Evolutionary conservation across 257 asterid species (phyloP), one percentile per base, ranked within the genome.

Genomic region (Capsicum rhomboideum): DNA sequence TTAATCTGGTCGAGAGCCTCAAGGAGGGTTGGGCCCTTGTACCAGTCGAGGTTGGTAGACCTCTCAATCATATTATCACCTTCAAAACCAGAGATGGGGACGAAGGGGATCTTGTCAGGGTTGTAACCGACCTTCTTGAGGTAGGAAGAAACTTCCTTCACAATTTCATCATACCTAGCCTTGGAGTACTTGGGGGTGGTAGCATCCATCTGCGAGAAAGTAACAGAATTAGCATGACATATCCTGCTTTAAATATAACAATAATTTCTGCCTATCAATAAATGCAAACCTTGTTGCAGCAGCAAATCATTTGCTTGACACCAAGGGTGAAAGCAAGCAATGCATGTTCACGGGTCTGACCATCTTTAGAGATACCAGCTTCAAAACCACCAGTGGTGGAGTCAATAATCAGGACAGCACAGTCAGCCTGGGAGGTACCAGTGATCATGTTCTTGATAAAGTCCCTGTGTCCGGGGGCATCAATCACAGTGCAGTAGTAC

Each of bases 331-430:
- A 93, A 69, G 97, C 96, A 82, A 93, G 94, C 80, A 93, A 75
- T 0, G 97, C 97, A 58, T 93, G 97, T 92, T 93, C 97, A 86
- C 97, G 95, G 78, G 97, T 93, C 91, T 93, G 97, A 12, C 97
- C 97, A 79, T 92, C 97, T 92, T 93, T 93, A 26, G 97, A 93
- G 59, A 93, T 93, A 85, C 97, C 96, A 66, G 96, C 97, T 86
- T 93, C 97, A 55, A 93, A 93, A 85, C 97, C 97, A 88, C 97
- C 97, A 89, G 96, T 93, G 88, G 95, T 93, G 82, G 97, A 93
- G 82, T 93, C 97, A 10, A 93, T 93, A 80, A 93, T 93, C 13
- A 93, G 95, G 40, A 93, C 94, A 16, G 95, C 98, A 87, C 97
- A 94, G 31, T 94, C 97, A 72, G 98, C 97, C 89, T 94, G 97